Evolutionary conservation across 2,329 filamentous ascomycete species (phyloP), one percentile per base, ranked within the genome.

Genomic region (Bertia moriformis): DNA sequence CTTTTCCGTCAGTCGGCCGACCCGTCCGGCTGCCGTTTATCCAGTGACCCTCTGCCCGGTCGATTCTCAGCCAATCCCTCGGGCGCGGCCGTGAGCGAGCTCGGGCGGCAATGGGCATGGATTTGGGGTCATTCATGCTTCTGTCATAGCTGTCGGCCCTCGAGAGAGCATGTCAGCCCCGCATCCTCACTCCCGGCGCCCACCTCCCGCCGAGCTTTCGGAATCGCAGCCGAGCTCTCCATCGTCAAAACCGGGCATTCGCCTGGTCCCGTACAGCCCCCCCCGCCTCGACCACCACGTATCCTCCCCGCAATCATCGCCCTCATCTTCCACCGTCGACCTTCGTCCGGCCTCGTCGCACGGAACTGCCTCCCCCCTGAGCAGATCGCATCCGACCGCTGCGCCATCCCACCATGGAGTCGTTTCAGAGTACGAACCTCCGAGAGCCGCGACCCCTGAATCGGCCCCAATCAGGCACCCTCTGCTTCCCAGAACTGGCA

Each of bases 341-440:
- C 22, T n/a, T 7, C 22, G 22, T 38, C 37, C 42, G 41, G 36
- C 36, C 44, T 17, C 35, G 40, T 43, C 22, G 40, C 22, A n/a
- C 7, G 22, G 7, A 10, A 7, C 7, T 27, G 7, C 22, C 22
- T 10, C 7, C 7, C n/a, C 22, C 22, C 22, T n/a, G 22, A 27
- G n/a, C 22, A 7, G 7, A 27, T n/a, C 22, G 7, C 22, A 27
- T 7, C 22, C 7, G 22, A 7, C 7, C 7, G 7, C 22, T 27
- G 7, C 7, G 22, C n/a, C 22, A n/a, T 27, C 22, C 22, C 22
- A 27, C 7, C 22, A 7, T 27, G 7, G 22, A 27, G 7, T 27
- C n/a, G n/a, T n/a, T n/a, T n/a, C n/a, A n/a, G n/a, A n/a, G n/a
- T n/a, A n/a, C n/a, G n/a, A n/a, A n/a, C n/a, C n/a, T n/a, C n/a